These are phyloP conservation scores for Alternaria novae-zelandiae DNA, from an alignment of 2,329 filamentous ascomycete genomes.

Conservation along the genomic window DNA sequence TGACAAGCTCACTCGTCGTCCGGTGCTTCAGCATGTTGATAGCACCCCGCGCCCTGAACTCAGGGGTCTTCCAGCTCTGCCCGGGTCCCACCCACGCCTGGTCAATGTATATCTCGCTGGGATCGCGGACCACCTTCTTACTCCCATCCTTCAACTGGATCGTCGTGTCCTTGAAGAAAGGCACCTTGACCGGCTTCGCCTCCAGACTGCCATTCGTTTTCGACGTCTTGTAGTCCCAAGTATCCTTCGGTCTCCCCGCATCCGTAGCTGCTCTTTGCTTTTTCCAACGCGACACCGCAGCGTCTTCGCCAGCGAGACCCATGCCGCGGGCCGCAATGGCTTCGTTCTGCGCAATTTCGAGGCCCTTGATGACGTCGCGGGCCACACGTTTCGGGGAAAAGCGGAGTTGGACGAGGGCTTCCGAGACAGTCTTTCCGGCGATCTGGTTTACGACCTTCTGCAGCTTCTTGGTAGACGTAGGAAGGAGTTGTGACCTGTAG, in stretches of 20 bases:
- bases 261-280: conserved; percentile 22
- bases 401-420: conserved; percentile 92
- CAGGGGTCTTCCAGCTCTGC: conserved; percentile 54
- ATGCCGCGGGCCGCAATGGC: conserved; percentile 84
- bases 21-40: conserved; percentile 73
- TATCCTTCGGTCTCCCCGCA: conserved; percentile 12
- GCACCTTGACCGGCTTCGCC: conserved; percentile 14
- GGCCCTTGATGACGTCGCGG: conserved; percentile 76
- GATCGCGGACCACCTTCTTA: conserved; percentile 73
- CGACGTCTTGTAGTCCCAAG: conserved; percentile 18
- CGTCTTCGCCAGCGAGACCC: conserved; percentile 64
- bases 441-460: conserved; percentile 86
- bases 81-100: conserved; percentile 92
- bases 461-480: conserved; percentile 92
- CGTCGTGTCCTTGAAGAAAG: conserved; percentile 53
- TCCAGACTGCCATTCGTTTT: conserved; percentile 8
- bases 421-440: conserved; percentile 88
- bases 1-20: conserved; percentile 69
- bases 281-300: conserved; percentile 27
- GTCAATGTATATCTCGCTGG: conserved; percentile 85
- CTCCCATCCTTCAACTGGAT: conserved; percentile 79
- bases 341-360: conserved; percentile 80
- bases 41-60: conserved; percentile 78
- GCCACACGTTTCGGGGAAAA: conserved; percentile 95
- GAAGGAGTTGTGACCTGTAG: conserved; percentile 72